Evolutionary conservation across 805 yeast genomes (phyloP).

Genomic region (Metschnikowia shivogae): DNA sequence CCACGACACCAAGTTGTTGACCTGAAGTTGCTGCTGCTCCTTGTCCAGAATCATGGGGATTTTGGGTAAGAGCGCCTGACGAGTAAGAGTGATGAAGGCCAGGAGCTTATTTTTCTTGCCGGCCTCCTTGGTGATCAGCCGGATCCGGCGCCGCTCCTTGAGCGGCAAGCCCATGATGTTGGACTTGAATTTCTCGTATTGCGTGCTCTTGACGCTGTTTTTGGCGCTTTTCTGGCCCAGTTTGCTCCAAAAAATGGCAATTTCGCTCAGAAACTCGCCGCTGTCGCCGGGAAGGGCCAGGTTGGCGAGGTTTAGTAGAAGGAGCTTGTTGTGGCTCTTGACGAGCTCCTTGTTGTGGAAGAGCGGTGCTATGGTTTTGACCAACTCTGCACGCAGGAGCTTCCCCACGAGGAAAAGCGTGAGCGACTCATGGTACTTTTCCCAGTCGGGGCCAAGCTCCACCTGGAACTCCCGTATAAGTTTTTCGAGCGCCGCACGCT

Average conservation of each 20-base stretch:
- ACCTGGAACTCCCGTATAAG: constrained; percentile 72
- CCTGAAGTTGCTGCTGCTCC: constrained; percentile 42
- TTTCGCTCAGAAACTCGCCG: constrained; percentile 44
- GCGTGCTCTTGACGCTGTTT: constrained; percentile 55
- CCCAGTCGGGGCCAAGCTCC: constrained; percentile 79
- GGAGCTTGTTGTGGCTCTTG: constrained; percentile 75
- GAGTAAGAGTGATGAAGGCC: constrained; percentile 62
- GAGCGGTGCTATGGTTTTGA: constrained; percentile 52
- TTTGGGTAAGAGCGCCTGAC: constrained; percentile 75
- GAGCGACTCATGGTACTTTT: constrained; percentile 73
- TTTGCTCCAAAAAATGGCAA: constrained; percentile 46
- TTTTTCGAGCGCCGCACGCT: constrained; percentile 33
- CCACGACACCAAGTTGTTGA: constrained; percentile 67
- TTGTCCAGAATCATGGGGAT: constrained; percentile 68
- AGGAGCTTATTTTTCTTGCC: constrained; percentile 74
- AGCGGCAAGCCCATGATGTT: constrained; percentile 84
- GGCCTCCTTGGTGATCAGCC: constrained; percentile 75
- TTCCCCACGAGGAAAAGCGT: constrained; percentile 75
- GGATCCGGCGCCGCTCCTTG: constrained; percentile 79
- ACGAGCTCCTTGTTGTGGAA: constrained; percentile 42
- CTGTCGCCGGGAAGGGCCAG: constrained; percentile 48
- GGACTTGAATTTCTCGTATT: constrained; percentile 76
- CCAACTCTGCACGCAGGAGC: constrained; percentile 71
- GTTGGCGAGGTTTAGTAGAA: constrained; percentile 80
- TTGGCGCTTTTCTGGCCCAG: constrained; percentile 36